Evolutionary conservation across 164 flowering plant species (phyloP), one percentile per base, ranked within the genome.

Genomic region (Vitis riparia): DNA sequence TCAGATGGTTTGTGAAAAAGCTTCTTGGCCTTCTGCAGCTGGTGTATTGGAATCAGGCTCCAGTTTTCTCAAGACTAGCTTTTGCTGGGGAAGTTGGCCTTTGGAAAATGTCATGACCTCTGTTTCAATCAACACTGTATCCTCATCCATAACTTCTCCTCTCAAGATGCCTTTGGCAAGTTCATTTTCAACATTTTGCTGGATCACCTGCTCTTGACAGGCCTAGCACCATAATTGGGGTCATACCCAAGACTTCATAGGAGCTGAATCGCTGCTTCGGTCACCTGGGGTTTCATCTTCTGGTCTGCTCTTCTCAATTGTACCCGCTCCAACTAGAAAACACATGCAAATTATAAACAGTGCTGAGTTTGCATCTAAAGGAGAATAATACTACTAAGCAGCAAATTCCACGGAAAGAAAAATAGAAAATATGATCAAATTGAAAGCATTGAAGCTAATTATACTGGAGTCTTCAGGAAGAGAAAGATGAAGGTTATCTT

Each of bases 141-240:
- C 97, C 65, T 96, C 99, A n/a, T 96, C 99, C 71, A 81, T 91
- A 71, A 91, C 89, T 1, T 96, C 97, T 14, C 97, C 99, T 77
- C 97, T 87, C 73, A 96, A 75, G 30, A 93, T 96, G 55, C 97
- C 98, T 79, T 90, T 96, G 29, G 99, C 98, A 30, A 96, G 86
- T 72, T 91, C 97, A 50, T 91, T 96, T 71, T 96, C 98, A 1
- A 93, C 89, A 23, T 93, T 67, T 73, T 90, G 99, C 60, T 96
- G 99, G 71, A 93, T 93, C 70, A 91, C 97, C 9, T 97, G 84
- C 83, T 95, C 27, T 23, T 95, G 16, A 93, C 98, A 1, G 98
- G 98, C 75, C 99, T 82, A 13, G 99, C 99, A 29, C 99, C 99
- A 64, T 95, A 95, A 83, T 83, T 93, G 8, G 97, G 97, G 68